These are phyloP conservation scores for Gracilariopsis chorda DNA, from an alignment of 23 red algal species.

Conservation along the genomic window DNA sequence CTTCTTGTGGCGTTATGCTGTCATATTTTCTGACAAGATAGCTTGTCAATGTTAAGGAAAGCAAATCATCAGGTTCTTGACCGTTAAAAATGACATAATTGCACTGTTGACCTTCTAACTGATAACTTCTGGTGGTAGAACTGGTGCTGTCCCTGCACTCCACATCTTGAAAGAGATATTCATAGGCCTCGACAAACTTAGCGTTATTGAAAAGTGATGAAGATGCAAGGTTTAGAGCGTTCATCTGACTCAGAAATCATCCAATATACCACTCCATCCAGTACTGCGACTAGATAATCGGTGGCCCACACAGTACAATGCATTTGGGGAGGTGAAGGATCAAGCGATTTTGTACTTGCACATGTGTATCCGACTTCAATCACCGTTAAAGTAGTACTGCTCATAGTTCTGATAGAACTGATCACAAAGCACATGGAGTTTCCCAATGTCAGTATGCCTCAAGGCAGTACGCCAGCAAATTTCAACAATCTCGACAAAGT, in stretches of 20 bases:
- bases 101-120: not conserved
- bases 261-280: slow-evolving; percentile 25
- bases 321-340: not conserved
- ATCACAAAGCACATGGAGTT: not conserved
- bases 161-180: not conserved
- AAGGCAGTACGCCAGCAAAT: not conserved
- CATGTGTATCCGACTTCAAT: not conserved
- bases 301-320: not conserved
- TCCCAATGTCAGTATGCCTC: not conserved
- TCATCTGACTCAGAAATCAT: not conserved
- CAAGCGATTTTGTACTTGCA: not conserved
- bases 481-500: not conserved
- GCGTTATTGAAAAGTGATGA: not conserved
- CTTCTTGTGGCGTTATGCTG: not conserved
- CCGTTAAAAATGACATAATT: not conserved
- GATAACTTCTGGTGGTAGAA: not conserved
- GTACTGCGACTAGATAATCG: not conserved
- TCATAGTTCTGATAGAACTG: not conserved
- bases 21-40: not conserved
- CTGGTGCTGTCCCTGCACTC: not conserved
- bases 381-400: not conserved
- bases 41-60: not conserved
- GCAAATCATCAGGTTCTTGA: not conserved
- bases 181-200: not conserved
- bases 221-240: not conserved